These are phyloP conservation scores for Cytospora chrysosperma DNA, from an alignment of 2,329 filamentous ascomycete species.

Conservation along the genomic window DNA sequence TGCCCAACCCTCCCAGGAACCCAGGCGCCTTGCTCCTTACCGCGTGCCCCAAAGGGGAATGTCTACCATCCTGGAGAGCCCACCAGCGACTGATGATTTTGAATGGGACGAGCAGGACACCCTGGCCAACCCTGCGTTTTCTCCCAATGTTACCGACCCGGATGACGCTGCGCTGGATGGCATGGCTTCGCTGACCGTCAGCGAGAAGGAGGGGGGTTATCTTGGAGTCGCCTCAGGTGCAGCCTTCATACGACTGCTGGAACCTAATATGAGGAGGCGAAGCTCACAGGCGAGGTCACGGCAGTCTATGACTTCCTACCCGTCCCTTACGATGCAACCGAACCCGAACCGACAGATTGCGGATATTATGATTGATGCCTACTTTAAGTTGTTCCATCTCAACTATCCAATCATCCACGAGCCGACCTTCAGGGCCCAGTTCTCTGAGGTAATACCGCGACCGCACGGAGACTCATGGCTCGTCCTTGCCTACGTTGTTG, in stretches of 20 bases:
- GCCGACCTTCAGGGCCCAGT: conserved; percentile 37
- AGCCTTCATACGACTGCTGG: conserved; percentile 41
- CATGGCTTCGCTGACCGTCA: conserved; percentile 39
- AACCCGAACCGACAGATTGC: conserved; percentile 32
- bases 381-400: conserved; percentile 43
- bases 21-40: conserved; percentile 24
- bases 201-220: conserved; percentile 42
- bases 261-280: conserved; percentile 31
- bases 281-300: conserved; percentile 27
- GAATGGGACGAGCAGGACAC: conserved; percentile 39
- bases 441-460: conserved; percentile 24
- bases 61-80: conserved; percentile 32
- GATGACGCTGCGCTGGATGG: conserved; percentile 37
- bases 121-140: conserved; percentile 29
- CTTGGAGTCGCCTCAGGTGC: conserved; percentile 46
- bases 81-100: conserved; percentile 37
- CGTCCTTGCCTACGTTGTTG: conserved; percentile 25
- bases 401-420: conserved; percentile 47
- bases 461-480: conserved; percentile 25
- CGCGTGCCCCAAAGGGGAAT: conserved; percentile 24
- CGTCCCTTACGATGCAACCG: conserved; percentile 30
- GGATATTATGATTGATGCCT: conserved; percentile 38
- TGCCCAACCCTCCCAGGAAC: conserved; percentile 10
- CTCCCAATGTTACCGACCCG: conserved; percentile 28
- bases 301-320: conserved; percentile 20